These are phyloP conservation scores for Cyberlindnera lachancei DNA, from an alignment of 805 yeast species.

Conservation along the genomic window DNA sequence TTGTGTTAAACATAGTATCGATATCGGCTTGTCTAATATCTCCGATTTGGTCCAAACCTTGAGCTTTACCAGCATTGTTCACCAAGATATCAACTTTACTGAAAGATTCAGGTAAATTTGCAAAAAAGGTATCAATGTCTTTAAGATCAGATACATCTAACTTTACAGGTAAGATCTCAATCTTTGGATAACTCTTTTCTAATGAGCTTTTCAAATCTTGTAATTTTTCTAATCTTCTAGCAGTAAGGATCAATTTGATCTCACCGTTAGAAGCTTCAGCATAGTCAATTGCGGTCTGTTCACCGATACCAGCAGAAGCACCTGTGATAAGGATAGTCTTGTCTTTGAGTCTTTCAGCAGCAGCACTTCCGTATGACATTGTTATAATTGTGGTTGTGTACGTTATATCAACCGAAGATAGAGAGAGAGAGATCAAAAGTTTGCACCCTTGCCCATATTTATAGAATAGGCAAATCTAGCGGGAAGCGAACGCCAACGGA, in stretches of 20 bases:
- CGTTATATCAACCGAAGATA: too few species aligned
- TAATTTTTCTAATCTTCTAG: constrained; percentile 65
- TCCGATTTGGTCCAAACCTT: constrained; percentile 76
- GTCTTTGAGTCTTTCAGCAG: constrained; percentile 73
- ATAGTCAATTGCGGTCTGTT: constrained; percentile 82
- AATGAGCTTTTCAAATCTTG: constrained; percentile 42
- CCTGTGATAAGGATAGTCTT: constrained; percentile 84
- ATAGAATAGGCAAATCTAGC: neutral
- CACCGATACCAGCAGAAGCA: constrained; percentile 94
- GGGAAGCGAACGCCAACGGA: constrained; percentile 6
- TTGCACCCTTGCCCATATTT: neutral
- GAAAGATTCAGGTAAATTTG: constrained; percentile 47
- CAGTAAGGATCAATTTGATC: constrained; percentile 63
- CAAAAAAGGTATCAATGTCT: constrained; percentile 43
- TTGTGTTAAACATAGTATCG: constrained; percentile 74
- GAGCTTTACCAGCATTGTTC: constrained; percentile 75
- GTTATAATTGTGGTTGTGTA: too few species aligned
- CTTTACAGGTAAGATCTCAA: constrained; percentile 36
- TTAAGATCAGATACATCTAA: constrained; percentile 54
- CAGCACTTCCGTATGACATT: constrained; percentile 61
- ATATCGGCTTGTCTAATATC: constrained; percentile 58
- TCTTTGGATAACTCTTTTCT: constrained; percentile 35
- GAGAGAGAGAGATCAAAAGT: neutral
- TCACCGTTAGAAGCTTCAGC: constrained; percentile 73
- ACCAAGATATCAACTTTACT: constrained; percentile 56